Evolutionary conservation across 345 rosid genomes (phyloP), one percentile per base, ranked within the genome.

Genomic region (Citrus cavaleriei): DNA sequence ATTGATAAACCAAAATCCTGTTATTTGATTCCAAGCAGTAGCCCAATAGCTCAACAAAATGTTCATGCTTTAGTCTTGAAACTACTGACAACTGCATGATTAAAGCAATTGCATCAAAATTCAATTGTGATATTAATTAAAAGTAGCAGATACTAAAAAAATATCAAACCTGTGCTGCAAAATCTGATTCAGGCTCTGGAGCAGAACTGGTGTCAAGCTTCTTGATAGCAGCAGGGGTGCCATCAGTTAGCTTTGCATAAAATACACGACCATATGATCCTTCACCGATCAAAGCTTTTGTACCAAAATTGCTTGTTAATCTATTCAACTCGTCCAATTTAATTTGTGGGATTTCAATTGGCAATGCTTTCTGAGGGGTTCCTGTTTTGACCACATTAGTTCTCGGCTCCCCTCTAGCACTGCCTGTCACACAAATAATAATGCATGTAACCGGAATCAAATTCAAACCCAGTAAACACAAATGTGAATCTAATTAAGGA

Each of bases 191-290:
- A 12, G 97, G 93, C 65, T 94, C 98, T 54, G 86, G 90, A 4
- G 97, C 85, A 68, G 95, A 83, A 78, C 89, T 83, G 69, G 93
- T 88, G 49, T 97, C 99, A 42, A 97, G 90, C 83, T 94, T 94
- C 87, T 97, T 97, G 18, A 97, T 92, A 40, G 98, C 98, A 57
- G 85, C 98, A 58, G 76, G 73, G 71, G 68, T 81, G 9, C 89
- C 93, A 21, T 85, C 78, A 70, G 64, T 81, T 80, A 91, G 78
- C 79, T 86, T 89, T 70, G 93, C 99, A 55, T 59, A 77, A 80
- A 92, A 97, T 78, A 94, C 99, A 37, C 98, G 91, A 74, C 98
- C 98, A 38, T 93, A 97, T n/a, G 99, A 94, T 72, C 98, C 99
- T 85, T 97, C 99, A 69, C 97, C 99, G 1, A 94, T 90, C 86